Evolutionary conservation across 2,329 filamentous ascomycete species (phyloP).

Genomic region (Ciborinia camelliae): DNA sequence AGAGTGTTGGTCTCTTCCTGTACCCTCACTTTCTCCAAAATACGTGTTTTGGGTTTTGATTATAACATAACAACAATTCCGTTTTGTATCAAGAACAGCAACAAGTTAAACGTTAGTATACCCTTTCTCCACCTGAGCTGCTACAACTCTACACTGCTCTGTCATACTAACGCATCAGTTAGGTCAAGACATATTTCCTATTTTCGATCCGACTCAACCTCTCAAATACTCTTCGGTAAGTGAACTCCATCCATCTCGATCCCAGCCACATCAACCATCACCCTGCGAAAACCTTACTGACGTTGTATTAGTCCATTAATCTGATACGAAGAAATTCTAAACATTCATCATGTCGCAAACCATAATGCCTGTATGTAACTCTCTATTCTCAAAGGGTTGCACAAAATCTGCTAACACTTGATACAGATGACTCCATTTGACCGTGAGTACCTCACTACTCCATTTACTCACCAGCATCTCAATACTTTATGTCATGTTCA

Average conservation of each 20-base stretch:
- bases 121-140: too few relatives aligned
- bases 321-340: not conserved
- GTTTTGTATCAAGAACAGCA: not conserved
- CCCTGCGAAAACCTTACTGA: not conserved
- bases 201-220: not conserved
- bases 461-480: not conserved
- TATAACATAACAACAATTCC: not conserved
- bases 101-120: not conserved
- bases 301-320: not conserved
- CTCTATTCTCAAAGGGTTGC: not conserved
- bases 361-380: conserved; percentile 9
- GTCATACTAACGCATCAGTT: not conserved
- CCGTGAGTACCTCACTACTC: conserved; percentile 1
- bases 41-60: not conserved
- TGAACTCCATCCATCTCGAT: not conserved
- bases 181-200: not conserved
- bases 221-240: not conserved
- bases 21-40: not conserved
- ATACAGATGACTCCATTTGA: not conserved
- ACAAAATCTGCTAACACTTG: not conserved
- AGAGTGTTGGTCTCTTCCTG: not conserved
- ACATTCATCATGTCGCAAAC: conserved; percentile 6
- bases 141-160: not conserved
- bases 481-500: not conserved
- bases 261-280: too few relatives aligned